Evolutionary conservation across 2,329 filamentous ascomycete genomes (phyloP).

Genomic region (Drechslera avenae): DNA sequence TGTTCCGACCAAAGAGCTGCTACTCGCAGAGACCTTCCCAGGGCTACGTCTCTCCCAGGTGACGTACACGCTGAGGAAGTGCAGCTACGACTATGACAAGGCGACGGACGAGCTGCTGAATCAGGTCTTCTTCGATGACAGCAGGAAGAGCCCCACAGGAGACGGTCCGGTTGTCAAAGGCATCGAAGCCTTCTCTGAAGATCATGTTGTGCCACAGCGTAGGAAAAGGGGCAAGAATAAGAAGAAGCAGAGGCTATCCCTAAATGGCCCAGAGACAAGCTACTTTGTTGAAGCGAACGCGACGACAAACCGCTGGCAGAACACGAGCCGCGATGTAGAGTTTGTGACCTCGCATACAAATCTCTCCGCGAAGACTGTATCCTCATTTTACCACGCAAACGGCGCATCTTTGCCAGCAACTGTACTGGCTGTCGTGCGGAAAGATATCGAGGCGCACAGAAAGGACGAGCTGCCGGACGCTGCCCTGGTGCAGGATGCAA

Average conservation of each 20-base stretch:
- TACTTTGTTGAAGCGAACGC: conserved; percentile 31
- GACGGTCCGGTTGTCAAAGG: conserved; percentile 63
- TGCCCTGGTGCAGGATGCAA: conserved; percentile 55
- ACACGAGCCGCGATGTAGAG: conserved; percentile 61
- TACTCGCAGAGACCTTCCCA: conserved; percentile 74
- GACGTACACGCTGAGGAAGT: conserved; percentile 69
- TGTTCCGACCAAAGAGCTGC: conserved; percentile 65
- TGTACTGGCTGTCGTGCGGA: conserved; percentile 59
- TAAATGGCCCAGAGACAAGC: conserved; percentile 28
- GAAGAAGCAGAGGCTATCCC: conserved; percentile 37
- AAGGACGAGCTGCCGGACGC: conserved; percentile 47
- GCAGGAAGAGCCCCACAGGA: conserved; percentile 56
- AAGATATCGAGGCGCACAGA: conserved; percentile 51
- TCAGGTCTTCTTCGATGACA: conserved; percentile 75
- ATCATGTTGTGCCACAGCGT: conserved; percentile 52
- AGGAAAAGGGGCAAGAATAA: conserved; percentile 54
- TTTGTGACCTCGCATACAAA: conserved; percentile 63
- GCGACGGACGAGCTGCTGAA: conserved; percentile 83
- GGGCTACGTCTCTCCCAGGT: conserved; percentile 70
- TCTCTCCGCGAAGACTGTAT: conserved; percentile 54
- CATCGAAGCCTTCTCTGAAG: conserved; percentile 78
- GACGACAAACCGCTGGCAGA: conserved; percentile 63
- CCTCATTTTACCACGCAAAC: conserved; percentile 64
- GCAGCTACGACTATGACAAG: conserved; percentile 67
- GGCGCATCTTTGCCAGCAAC: conserved; percentile 62